These are phyloP conservation scores for Xylariaceae sp. DNA, from an alignment of 2,329 filamentous ascomycete genomes.

Conservation along the genomic window DNA sequence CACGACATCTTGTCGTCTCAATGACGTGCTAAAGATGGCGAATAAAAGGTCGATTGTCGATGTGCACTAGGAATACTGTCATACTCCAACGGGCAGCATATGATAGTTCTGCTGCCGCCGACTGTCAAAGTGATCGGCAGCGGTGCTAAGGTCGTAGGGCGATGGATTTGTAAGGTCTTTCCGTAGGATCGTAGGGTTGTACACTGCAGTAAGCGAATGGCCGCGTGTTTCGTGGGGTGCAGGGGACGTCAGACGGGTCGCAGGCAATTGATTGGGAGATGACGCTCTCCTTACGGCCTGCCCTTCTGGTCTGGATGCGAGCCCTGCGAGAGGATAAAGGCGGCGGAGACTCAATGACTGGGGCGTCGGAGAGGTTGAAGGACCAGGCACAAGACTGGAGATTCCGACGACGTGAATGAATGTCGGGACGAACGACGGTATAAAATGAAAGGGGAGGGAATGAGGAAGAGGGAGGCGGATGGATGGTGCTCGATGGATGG, in stretches of 20 bases:
- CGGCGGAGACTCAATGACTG: neutral
- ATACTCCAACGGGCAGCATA: neutral
- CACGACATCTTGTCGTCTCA: conserved; percentile 55
- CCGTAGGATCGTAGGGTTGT: neutral
- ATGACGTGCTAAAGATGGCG: conserved; percentile 1
- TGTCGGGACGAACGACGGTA: conserved; percentile 1
- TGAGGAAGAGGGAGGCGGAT: neutral
- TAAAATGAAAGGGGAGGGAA: conserved; percentile 2
- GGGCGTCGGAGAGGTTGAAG: neutral
- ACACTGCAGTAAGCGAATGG: conserved; percentile 11
- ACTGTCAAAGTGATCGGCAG: neutral
- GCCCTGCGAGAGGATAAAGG: neutral
- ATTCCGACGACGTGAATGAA: neutral
- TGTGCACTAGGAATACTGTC: conserved; percentile 1
- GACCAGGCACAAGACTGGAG: neutral
- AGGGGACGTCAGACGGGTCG: neutral
- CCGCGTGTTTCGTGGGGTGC: conserved; percentile 7
- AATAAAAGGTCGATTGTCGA: neutral
- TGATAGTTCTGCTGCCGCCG: neutral
- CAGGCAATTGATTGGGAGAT: conserved; percentile 8
- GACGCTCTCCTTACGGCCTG: neutral
- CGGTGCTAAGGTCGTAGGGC: neutral
- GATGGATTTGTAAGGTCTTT: neutral
- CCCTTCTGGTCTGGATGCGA: conserved; percentile 1
- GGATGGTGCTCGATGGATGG: neutral